These are phyloP conservation scores for Wickerhamomyces queroliae DNA, from an alignment of 805 yeast genomes.

Conservation along the genomic window DNA sequence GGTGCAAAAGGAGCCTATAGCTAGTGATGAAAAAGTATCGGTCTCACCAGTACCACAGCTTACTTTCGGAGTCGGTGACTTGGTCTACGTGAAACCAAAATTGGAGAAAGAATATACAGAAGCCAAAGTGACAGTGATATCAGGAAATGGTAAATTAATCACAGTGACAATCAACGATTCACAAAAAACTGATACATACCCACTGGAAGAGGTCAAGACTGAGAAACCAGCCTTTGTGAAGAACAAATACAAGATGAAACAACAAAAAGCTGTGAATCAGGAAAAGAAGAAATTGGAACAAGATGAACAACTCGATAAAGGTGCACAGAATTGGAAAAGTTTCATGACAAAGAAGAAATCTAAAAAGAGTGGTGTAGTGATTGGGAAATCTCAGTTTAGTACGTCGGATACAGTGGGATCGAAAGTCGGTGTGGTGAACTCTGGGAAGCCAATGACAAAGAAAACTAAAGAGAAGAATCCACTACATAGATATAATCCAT, in stretches of 20 bases:
- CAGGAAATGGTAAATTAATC: conserved; percentile 12
- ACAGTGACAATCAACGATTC: conserved; percentile 9
- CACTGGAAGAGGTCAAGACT: conserved; percentile 5
- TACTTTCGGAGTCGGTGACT: conserved; percentile 7
- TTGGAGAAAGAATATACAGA: conserved; percentile 6
- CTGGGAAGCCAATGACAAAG: conserved; percentile 9
- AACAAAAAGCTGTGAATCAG: conserved; percentile 1
- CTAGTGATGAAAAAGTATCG: too few relatives aligned
- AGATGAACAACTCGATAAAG: conserved; percentile 10
- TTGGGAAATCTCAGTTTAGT: conserved; percentile 6
- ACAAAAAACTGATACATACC: conserved; percentile 6
- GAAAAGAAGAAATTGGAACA: conserved; percentile 6
- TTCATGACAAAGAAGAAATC: conserved; percentile 13
- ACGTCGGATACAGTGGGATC: conserved; percentile 7
- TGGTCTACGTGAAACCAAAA: conserved; percentile 10
- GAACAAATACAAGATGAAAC: conserved; percentile 2
- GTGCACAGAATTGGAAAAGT: conserved; percentile 15
- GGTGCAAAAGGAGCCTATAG: not conserved
- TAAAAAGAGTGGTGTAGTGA: not conserved
- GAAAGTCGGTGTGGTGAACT: conserved; percentile 12
- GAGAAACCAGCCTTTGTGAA: conserved; percentile 9
- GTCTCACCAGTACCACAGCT: not conserved
- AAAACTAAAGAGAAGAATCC: conserved; percentile 5
- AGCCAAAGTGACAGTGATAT: conserved; percentile 11
- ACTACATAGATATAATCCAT: conserved; percentile 12